phyloP scores from a whole-genome alignment of 768 basidiomycete genomes.

The Clitopilus passeckerianus region DNA sequence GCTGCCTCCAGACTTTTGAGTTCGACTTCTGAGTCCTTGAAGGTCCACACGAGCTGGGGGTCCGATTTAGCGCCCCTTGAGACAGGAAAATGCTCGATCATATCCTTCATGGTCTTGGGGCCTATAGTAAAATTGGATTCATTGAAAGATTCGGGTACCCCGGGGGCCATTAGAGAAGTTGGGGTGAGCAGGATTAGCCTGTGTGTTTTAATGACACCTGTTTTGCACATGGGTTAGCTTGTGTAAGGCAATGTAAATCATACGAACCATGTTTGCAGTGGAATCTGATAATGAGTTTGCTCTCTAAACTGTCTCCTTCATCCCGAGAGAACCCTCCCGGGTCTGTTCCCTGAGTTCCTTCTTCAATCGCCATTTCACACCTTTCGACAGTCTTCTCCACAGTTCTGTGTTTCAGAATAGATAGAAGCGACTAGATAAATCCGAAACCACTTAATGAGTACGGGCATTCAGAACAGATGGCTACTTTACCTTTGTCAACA shows the following conservation, averaged over 20 bases:
- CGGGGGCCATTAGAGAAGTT: conserved; percentile 58
- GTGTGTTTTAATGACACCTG: conserved; percentile 83
- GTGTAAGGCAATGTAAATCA: neutral
- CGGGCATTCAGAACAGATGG: neutral
- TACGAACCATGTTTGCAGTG: conserved; percentile 78
- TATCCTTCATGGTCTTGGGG: conserved; percentile 66
- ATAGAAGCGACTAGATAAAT: conserved; percentile 51
- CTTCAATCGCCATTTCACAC: conserved; percentile 69
- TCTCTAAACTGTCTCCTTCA: conserved; percentile 60
- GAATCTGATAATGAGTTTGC: conserved; percentile 64
- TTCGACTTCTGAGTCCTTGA: conserved; percentile 60
- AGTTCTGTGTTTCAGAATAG: conserved; percentile 68
- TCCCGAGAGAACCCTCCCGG: conserved; percentile 26
- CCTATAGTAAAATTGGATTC: conserved; percentile 71
- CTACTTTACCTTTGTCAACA: conserved; percentile 56
- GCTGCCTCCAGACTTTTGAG: conserved; percentile 67
- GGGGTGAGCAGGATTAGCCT: conserved; percentile 57
- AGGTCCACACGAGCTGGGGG: conserved; percentile 80
- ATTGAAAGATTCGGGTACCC: conserved; percentile 47
- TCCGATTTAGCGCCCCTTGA: conserved; percentile 61
- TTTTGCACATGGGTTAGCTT: neutral
- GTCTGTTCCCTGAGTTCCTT: conserved; percentile 34
- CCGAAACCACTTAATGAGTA: neutral
- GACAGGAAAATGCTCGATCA: conserved; percentile 77
- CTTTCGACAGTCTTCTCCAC: conserved; percentile 74